Conservation (phyloP, 768 basidiomycete species). For the Mycena sanguinolenta region DNA sequence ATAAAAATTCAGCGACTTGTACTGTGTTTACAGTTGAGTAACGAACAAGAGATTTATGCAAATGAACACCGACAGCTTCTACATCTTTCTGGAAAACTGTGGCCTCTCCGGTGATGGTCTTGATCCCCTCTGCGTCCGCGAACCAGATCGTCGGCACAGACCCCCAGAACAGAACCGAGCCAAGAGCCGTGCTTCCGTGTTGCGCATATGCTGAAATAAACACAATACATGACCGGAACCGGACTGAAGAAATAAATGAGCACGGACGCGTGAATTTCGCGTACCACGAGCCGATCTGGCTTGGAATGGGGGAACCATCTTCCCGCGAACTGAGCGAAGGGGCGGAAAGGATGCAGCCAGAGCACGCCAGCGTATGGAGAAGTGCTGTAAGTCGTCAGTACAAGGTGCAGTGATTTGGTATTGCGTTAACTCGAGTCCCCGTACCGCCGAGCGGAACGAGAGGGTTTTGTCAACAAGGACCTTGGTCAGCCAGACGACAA, state of each 20-base stretch:
- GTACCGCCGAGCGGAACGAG: neutral
- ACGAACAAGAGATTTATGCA: neutral
- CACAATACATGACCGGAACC: neutral
- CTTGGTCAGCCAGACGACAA: conserved; percentile 15
- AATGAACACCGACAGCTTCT: conserved; percentile 43
- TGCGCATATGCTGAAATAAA: conserved; percentile 49
- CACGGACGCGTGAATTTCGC: conserved; percentile 51
- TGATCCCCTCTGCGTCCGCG: conserved; percentile 58
- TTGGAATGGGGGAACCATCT: conserved; percentile 51
- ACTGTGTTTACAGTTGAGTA: neutral
- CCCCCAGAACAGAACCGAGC: conserved; percentile 49
- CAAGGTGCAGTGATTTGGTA: no score
- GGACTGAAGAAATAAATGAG: neutral
- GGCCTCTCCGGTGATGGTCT: conserved; percentile 49
- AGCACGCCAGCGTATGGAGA: conserved; percentile 33
- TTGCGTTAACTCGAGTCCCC: neutral
- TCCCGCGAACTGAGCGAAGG: conserved; percentile 43
- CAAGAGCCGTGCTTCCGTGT: conserved; percentile 54
- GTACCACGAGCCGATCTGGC: conserved; percentile 49
- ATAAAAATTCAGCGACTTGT: conserved; percentile 16
- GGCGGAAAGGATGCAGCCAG: conserved; percentile 52
- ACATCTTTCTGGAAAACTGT: conserved; percentile 56
- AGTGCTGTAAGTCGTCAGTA: neutral
- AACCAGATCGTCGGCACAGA: conserved; percentile 55
- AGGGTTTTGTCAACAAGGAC: conserved; percentile 8